Evolutionary conservation across 495 filamentous ascomycete species (phyloP), one percentile per base, ranked within the genome.

Genomic region (Lasiosphaeriaceae sp.): DNA sequence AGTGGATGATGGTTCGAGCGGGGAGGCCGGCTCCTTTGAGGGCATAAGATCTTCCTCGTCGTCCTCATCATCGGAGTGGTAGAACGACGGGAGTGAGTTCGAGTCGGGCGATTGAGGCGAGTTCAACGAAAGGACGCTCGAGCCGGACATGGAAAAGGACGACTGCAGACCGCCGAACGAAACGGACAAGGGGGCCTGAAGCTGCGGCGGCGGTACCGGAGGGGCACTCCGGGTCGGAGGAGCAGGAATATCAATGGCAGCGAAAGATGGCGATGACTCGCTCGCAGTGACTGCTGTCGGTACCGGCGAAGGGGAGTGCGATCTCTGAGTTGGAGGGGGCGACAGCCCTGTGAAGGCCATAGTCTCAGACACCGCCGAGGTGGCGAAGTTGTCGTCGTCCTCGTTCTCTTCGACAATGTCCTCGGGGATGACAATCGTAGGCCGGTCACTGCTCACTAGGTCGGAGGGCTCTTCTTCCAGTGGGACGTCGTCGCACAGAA

Each of bases 381-480:
- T 79, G 21, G 77, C 80, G 50, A 82, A 81, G 64, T 80, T 80
- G 53, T 80, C 78, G 48, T 82, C 79, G 49, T 83, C 79, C 52
- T 80, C 77, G 54, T 68, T 70, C 47, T 82, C 79, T 47, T 81
- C 79, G 37, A 67, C 71, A 37, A 83, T 80, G 50, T 82, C 78
- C 43, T 81, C 78, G 0, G 78, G 76, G 26, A 81, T 81, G 47
- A 58, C 52, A 31, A 75, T 61, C 4, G 66, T 48, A 1, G 68
- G 61, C n/a, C 55, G 47, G 11, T 64, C 60, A 43, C 46, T 52
- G 19, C 39, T 43, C 7, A 43, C 39, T 43, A 17, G 39, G n/a
- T 41, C 54, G 45, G 49, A 47, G 16, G 45, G 46, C 9, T 68
- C 54, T 17, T 61, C 55, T 12, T 67, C 54, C 20, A 50, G 41